Base-by-base conservation (phyloP, 768 basidiomycete genomes). In the Pulveroboletus sp. region DNA sequence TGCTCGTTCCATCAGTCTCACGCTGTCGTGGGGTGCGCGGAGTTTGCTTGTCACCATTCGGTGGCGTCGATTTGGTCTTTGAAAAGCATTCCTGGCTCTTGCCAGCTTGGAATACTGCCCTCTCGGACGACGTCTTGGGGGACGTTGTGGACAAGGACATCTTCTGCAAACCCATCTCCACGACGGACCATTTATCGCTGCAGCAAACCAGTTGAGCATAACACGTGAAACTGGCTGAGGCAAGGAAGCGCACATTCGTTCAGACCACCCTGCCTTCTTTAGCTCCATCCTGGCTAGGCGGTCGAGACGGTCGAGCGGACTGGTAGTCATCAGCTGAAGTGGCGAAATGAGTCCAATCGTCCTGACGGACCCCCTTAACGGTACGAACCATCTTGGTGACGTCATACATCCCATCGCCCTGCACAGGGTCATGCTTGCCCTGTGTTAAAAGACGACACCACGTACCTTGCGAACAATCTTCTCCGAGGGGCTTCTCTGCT, bases 251-350 rank as follows among this genome's bases (percentile, higher is more conserved):
- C 43, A 66, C 64, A 27, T 36, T 56, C 66, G 63, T 54, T 66
- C 64, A 6, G 66, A 52, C 65, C 65, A 66, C 18, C 66, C 66
- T 5, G 61, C 56, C 38, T 59, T 68, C 53, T 66, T 68, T 8
- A 66, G 37, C 26, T 66, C 66, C 39, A 54, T 55, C 28, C 65
- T 52, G 2, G 66, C 65, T 44, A 66, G 40, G 2, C 56, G 57
- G 35, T 66, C 64, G 1, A 66, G 62, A 11, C 65, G 64, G 40
- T 66, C 65, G 45, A 66, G 37, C 4, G 66, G 65, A 49, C 65
- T 66, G 28, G 47, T 52, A 2, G 49, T 52, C 49, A 52, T 36
- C 46, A 68, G 30, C 64, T 66, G 44, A 12, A 8, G 12, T 12
- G 15, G 42, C 24, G 11, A 42, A 5, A 32, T 58, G n/a, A 65